A percentile compares a stretch with the other conserved stretches of the same genome.
These are phyloP conservation scores for Naganishia friedmannii DNA, from an alignment of 768 basidiomycete species.

Conservation along the genomic window DNA sequence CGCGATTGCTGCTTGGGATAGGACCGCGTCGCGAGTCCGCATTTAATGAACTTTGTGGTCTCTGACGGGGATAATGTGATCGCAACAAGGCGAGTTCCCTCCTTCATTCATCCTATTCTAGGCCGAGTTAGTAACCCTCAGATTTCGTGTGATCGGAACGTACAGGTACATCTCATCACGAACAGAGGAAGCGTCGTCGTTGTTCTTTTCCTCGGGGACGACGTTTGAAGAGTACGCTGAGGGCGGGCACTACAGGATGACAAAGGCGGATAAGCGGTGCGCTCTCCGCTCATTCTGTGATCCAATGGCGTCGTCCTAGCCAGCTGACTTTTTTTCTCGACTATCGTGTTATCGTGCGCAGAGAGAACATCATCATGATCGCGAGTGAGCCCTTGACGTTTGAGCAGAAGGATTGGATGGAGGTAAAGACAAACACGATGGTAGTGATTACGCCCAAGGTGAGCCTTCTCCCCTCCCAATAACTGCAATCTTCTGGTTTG, in stretches of 20 bases:
- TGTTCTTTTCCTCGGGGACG: constrained; percentile 96
- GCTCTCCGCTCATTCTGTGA: neutral
- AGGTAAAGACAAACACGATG: constrained; percentile 94
- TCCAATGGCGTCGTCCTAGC: neutral
- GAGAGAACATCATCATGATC: constrained; percentile 86
- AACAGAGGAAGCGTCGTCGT: constrained; percentile 84
- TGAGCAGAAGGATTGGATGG: constrained; percentile 99
- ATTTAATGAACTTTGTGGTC: constrained; percentile 91
- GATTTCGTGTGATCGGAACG: too few species aligned
- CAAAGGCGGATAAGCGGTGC: constrained; percentile 79
- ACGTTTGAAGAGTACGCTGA: constrained; percentile 84
- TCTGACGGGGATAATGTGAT: constrained; percentile 93
- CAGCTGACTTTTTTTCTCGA: neutral
- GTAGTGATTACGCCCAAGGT: constrained; percentile 92
- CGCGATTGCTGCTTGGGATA: neutral
- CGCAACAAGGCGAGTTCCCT: constrained; percentile 63
- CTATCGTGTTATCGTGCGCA: neutral
- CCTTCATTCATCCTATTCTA: neutral
- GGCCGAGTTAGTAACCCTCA: neutral
- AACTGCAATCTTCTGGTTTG: neutral
- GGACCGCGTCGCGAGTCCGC: constrained; percentile 60
- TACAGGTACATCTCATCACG: constrained; percentile 77
- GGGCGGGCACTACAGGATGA: constrained; percentile 91
- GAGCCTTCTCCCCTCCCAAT: constrained; percentile 37
- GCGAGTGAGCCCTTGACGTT: constrained; percentile 89